These are phyloP conservation scores for Pseudogymnoascus sp. DNA, from an alignment of 2,329 filamentous ascomycete genomes.

Conservation along the genomic window DNA sequence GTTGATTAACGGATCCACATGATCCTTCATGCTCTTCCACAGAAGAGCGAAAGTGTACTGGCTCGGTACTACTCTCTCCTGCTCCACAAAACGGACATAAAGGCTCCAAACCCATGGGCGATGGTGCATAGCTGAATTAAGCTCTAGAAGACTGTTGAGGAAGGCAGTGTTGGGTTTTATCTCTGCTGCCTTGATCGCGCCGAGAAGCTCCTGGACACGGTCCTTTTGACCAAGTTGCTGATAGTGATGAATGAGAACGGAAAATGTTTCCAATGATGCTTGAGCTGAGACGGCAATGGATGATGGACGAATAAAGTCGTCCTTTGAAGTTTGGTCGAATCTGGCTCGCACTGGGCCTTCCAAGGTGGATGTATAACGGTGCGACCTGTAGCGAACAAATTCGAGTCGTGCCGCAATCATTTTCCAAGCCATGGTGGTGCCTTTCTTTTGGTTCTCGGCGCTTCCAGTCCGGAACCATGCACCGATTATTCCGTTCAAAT, in stretches of 20 bases:
- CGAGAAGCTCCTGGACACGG: constrained; percentile 53
- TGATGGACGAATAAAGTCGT: constrained; percentile 30
- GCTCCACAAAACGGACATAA: constrained; percentile 18
- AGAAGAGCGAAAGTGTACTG: constrained; percentile 26
- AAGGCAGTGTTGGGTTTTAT: constrained; percentile 66
- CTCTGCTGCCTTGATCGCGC: constrained; percentile 54
- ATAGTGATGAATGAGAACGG: constrained; percentile 66
- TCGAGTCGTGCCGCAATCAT: constrained; percentile 67
- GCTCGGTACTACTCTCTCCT: constrained; percentile 21
- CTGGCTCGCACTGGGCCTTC: constrained; percentile 16
- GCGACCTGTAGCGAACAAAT: constrained; percentile 43
- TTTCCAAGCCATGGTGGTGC: constrained; percentile 63
- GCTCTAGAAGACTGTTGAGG: constrained; percentile 68
- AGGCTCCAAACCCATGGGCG: constrained; percentile 22
- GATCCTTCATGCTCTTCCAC: constrained; percentile 24
- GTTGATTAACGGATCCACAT: constrained; percentile 18
- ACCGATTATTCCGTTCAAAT: constrained; percentile 75
- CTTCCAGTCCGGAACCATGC: constrained; percentile 64
- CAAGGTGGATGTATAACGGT: constrained; percentile 23
- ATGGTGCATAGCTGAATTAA: constrained; percentile 16
- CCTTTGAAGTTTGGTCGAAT: constrained; percentile 13
- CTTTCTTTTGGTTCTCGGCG: constrained; percentile 47
- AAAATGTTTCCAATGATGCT: constrained; percentile 73
- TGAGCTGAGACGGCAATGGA: constrained; percentile 42
- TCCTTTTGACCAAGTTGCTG: constrained; percentile 51